Evolutionary conservation across 2,329 filamentous ascomycete genomes (phyloP), one percentile per base, ranked within the genome.

Genomic region (Apiospora arundinis): DNA sequence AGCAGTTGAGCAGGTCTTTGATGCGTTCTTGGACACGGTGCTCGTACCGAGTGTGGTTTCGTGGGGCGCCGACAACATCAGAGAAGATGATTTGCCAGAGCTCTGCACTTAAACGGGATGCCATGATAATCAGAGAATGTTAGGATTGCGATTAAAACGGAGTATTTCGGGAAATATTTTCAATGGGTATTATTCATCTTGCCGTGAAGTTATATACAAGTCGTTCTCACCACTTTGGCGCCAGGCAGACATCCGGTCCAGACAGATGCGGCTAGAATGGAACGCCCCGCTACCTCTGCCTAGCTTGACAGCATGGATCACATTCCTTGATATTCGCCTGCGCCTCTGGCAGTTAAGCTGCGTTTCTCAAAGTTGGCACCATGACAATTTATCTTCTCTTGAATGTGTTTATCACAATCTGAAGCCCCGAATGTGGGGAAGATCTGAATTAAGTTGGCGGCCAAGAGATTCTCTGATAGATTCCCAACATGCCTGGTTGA

Each of bases 71-170:
- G 32, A 4, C 56, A n/a, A 63, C 32, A 40, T 63, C 32, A 8
- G 32, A 63, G 56, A 63, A 63, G 56, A 63, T 63, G 32, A 63
- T 63, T 4, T 63, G 56, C 56, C 32, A 40, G 18, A 63, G 56
- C 18, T 37, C 56, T n/a, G 56, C 56, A 40, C 56, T 63, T 63
- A 63, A 32, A n/a, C 52, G 28, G 52, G 28, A 60, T 21, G 52
- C 52, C 52, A 60, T 60, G 52, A 37, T 60, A 9, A 45, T 14
- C 16, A 45, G 16, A 32, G 2, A 2, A 16, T 18, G n/a, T 6
- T 4, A 11, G 5, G 8, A 18, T 40, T n/a, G 56, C 16, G 32
- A 40, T 63, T 14, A 18, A n/a, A 40, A 5, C 18, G 14, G 18
- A 12, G 14, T 14, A 12, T 11, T 40, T 23, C 3, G 11, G 21